Base-by-base conservation (phyloP, 2,329 filamentous ascomycete species). In the Alternaria brassicicola region DNA sequence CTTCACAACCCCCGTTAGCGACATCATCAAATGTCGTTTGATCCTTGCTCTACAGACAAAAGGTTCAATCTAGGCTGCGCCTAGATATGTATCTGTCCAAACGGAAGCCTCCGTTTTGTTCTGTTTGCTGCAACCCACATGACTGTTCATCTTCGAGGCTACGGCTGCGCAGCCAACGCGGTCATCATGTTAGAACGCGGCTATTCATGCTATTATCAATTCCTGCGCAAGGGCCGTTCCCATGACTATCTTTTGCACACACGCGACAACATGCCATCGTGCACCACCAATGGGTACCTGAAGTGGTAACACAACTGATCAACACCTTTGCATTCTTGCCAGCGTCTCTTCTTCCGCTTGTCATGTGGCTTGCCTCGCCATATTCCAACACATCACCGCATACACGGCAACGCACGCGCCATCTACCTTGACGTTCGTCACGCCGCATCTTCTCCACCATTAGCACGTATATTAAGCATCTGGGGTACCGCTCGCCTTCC, bases 401-500 rank as follows among this genome's bases (percentile, higher is more conserved):
- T 49, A 38, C 54, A 12, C 4, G 47, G 52, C 13, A 46, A 41
- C 26, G 38, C 47, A 42, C 39, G 15, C 38, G 30, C 36, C 39
- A 35, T 41, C 38, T 35, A 19, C 31, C 10, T 25, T 28, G 10
- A n/a, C 48, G 36, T 55, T 39, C n/a, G 57, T 70, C 66, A 70
- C 60, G 45, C 33, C 55, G 58, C 62, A 68, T 63, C 52, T 38
- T 26, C 28, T 38, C 41, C 23, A 61, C 59, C 64, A 6, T 57
- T 39, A 57, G 31, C 41, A 10, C 17, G 31, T 42, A 71, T 28
- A 70, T 70, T 68, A 64, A 64, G 57, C 51, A 64, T 67, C 66
- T 53, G 63, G 66, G 63, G 66, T 67, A 65, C 56, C 38, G 39
- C 33, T 60, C 63, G 59, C 57, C 57, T 48, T 56, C 39, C 39